Percentiles rank a stretch among this genome's conserved stretches.
phyloP scores from a whole-genome alignment of 2,329 filamentous ascomycete species.

The Penicillium sp. region DNA sequence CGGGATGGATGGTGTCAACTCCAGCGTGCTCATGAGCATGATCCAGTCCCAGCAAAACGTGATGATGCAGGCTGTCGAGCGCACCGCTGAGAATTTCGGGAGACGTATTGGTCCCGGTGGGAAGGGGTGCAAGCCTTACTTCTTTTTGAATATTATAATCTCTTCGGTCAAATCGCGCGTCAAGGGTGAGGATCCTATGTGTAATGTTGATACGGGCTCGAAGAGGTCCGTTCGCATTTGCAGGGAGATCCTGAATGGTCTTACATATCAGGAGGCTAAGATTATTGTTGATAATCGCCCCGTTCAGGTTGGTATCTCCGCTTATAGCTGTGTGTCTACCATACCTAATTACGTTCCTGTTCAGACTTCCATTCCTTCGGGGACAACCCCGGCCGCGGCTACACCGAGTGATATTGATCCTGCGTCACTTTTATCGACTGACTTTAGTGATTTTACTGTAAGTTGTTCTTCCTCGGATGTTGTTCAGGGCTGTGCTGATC shows the following conservation, averaged over 20 bases:
- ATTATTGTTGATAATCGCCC: conserved; percentile 16
- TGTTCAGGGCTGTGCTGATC: conserved; percentile 13
- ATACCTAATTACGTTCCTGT: conserved; percentile 7
- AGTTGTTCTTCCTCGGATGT: neutral
- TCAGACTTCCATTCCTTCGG: conserved; percentile 19
- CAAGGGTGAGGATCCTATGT: conserved; percentile 30
- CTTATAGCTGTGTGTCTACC: neutral
- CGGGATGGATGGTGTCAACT: conserved; percentile 21
- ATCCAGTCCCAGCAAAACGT: conserved; percentile 34
- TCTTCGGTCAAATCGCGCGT: conserved; percentile 36
- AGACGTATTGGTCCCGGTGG: conserved; percentile 28
- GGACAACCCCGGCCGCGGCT: conserved; percentile 12
- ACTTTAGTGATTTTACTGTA: conserved; percentile 28
- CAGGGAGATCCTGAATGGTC: conserved; percentile 26
- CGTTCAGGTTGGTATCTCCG: conserved; percentile 17
- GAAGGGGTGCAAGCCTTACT: conserved; percentile 32
- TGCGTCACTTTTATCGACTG: conserved; percentile 21
- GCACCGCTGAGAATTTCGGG: conserved; percentile 30
- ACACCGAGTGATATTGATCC: conserved; percentile 29
- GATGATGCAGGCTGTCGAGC: conserved; percentile 33
- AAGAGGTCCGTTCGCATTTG: conserved; percentile 25
- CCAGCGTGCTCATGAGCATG: conserved; percentile 31
- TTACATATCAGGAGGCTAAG: conserved; percentile 24
- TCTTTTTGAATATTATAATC: conserved; percentile 32
- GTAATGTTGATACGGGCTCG: conserved; percentile 26